phyloP scores from a whole-genome alignment of 2,329 filamentous ascomycete genomes.

The Cladosporium sp. region DNA sequence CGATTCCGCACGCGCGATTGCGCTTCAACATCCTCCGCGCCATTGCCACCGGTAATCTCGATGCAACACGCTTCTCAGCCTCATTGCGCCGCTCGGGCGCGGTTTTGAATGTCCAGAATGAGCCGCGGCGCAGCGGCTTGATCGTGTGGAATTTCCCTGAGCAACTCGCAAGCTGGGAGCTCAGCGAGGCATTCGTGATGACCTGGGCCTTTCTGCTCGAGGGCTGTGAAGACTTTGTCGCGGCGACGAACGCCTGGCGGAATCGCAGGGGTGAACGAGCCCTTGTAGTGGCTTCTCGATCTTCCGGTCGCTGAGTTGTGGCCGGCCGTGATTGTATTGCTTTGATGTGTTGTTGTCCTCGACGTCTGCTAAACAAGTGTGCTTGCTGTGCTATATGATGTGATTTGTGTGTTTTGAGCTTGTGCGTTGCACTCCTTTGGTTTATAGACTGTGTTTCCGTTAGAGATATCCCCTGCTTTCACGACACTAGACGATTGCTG shows the following conservation, averaged over 20 bases:
- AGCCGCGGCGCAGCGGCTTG: conserved; percentile 24
- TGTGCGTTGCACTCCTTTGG: no score
- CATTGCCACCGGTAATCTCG: conserved; percentile 20
- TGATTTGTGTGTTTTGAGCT: no score
- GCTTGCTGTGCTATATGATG: no score
- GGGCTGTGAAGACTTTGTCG: conserved; percentile 35
- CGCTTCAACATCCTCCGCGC: conserved; percentile 25
- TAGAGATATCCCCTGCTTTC: no score
- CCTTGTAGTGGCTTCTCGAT: neutral
- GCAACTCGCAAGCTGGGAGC: conserved; percentile 36
- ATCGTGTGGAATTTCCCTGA: conserved; percentile 39
- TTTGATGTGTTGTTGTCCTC: no score
- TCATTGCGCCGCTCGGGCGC: conserved; percentile 24
- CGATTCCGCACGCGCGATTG: conserved; percentile 23
- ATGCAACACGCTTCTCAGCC: conserved; percentile 18
- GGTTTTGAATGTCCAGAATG: conserved; percentile 19
- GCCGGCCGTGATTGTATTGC: no score
- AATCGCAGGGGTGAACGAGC: conserved; percentile 25
- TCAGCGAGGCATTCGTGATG: conserved; percentile 35
- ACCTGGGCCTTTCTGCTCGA: conserved; percentile 36
- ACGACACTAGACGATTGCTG: no score
- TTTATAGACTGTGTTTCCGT: no score
- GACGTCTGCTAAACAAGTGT: no score
- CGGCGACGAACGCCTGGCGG: conserved; percentile 39
- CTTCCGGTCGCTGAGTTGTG: neutral